Evolutionary conservation across 2,329 filamentous ascomycete species (phyloP).

Genomic region (Alternaria sp.): DNA sequence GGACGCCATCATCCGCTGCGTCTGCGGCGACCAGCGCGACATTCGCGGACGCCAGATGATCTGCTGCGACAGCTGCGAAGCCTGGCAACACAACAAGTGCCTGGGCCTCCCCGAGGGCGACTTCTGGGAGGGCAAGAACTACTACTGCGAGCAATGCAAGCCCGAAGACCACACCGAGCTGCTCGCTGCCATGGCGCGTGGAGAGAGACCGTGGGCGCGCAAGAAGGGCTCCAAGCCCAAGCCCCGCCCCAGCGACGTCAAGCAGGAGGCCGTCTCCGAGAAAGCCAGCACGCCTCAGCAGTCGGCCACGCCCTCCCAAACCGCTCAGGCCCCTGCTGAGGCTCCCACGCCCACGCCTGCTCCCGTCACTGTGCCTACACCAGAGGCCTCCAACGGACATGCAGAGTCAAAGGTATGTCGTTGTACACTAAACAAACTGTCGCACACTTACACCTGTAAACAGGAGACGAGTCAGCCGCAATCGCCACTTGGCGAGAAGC

Average conservation of each 20-base stretch:
- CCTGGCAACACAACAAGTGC: conserved; percentile 98
- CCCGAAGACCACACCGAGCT: conserved; percentile 84
- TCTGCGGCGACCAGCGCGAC: conserved; percentile 82
- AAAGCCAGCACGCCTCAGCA: conserved; percentile 32
- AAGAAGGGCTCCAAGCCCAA: conserved; percentile 66
- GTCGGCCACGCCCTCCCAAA: conserved; percentile 23
- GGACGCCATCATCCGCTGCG: conserved; percentile 85
- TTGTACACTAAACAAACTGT: too few relatives aligned
- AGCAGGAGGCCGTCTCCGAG: conserved; percentile 54
- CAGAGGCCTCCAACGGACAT: conserved; percentile 34
- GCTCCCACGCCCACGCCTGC: conserved; percentile 21
- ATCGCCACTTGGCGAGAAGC: conserved; percentile 47
- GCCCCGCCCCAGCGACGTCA: conserved; percentile 68
- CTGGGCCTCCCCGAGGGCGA: conserved; percentile 79
- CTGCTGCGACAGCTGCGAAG: conserved; percentile 88
- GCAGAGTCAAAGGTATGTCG: conserved; percentile 32
- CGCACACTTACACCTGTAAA: conserved; percentile 19
- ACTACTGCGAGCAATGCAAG: conserved; percentile 90
- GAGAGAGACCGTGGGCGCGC: conserved; percentile 82
- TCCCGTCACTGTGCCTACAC: conserved; percentile 11
- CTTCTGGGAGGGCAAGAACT: conserved; percentile 62
- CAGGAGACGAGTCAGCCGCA: conserved; percentile 40
- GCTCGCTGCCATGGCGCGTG: conserved; percentile 76
- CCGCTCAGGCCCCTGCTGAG: conserved; percentile 12
- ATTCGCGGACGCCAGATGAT: conserved; percentile 93